Base-by-base conservation (phyloP, 495 filamentous ascomycete species). In the Tetracladium setigerum region DNA sequence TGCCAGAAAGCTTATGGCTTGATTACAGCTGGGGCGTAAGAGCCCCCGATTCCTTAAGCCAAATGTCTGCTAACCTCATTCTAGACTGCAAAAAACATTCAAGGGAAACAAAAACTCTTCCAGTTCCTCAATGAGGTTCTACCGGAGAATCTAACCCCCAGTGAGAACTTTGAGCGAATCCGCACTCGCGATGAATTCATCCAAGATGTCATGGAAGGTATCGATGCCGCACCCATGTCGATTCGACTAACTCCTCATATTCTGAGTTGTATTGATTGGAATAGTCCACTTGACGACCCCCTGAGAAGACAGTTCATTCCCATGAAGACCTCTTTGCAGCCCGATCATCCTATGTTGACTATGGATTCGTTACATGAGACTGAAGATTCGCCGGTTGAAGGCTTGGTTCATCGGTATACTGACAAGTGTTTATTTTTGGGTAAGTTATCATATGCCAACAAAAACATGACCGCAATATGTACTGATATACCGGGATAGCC, bases 351-450 rank as follows among this genome's bases (percentile, higher is more conserved):
- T 0, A 64, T 58, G 43, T 40, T 63, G 4, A 47, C 50, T 2
- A 50, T 69, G 6, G 72, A 76, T 50, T 66, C 70, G 27, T 62
- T 78, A 37, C 59, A 74, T 34, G 77, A 82, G 58, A 57, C 53
- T 30, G 55, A 55, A 3, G 73, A 79, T 49, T 68, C 62, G 12
- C 69, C 66, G 2, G 69, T 72, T 37, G 59, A 57, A 5, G 73
- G 70, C 1, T 50, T 80, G 15, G 75, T 82, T 12, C 76, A 79
- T 58, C 64, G 77, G 13, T 82, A 82, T 55, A 65, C 71, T 0
- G 77, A 78, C 47, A 79, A 77, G 49, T 75, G 67, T n/a, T 61
- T 80, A 4, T 74, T 82, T 47, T 61, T 81, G 34, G 68, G 77
- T 78, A 60, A 56, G 73, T 47, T 50, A 19, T 30, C 14, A n/a